Conservation (phyloP, 371 early-diverging fungal species). For the Lichtheimia ramosa region DNA sequence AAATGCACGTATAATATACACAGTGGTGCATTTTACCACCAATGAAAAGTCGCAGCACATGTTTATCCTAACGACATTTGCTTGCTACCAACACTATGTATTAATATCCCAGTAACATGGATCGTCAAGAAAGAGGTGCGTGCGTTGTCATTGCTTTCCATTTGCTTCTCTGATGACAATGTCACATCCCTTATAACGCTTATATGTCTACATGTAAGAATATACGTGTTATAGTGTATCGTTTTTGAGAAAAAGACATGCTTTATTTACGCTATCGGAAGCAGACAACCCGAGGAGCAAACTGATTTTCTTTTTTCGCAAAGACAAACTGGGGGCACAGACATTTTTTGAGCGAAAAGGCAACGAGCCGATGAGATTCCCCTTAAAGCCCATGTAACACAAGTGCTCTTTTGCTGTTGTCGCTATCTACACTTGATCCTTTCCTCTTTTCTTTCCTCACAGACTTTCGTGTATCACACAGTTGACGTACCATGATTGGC, state of each 20-base stretch:
- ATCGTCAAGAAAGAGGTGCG: too few species aligned
- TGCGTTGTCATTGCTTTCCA: too few species aligned
- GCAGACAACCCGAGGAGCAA: background rate
- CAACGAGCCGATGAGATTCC: background rate
- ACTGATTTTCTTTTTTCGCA: background rate
- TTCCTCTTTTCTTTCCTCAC: background rate
- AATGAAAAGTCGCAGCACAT: too few species aligned
- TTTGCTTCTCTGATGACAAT: too few species aligned
- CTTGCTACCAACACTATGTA: too few species aligned
- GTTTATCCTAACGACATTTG: too few species aligned
- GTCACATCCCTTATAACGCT: too few species aligned
- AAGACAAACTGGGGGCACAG: background rate
- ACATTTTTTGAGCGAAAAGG: background rate
- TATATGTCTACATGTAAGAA: too few species aligned
- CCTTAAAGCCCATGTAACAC: too few species aligned
- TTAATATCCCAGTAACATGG: too few species aligned
- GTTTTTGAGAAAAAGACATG: background rate
- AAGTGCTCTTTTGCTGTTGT: background rate
- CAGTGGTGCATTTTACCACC: too few species aligned
- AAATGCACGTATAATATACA: background rate
- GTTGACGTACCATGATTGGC: too few species aligned
- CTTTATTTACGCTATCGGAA: background rate
- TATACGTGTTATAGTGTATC: background rate
- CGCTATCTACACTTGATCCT: background rate
- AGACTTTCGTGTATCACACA: constrained; percentile 1